Conservation (phyloP, 768 basidiomycete species). For the Podaxis pistillaris region DNA sequence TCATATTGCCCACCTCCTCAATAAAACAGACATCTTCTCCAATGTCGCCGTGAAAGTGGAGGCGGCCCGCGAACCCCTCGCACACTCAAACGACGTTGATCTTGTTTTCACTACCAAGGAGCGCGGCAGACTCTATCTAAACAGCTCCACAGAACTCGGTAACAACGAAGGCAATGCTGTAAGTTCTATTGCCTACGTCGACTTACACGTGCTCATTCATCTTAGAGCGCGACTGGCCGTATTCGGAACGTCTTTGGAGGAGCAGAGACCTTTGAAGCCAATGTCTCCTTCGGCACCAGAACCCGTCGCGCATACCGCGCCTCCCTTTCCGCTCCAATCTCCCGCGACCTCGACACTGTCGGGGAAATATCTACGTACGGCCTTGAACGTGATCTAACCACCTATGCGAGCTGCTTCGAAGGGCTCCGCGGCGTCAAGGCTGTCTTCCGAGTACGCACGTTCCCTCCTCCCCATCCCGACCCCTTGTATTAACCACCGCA, state of each 20-base stretch:
- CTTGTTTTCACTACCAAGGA: slow-evolving; percentile 79
- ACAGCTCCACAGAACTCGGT: slow-evolving; percentile 87
- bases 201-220: neutral
- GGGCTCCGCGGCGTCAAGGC: slow-evolving; percentile 63
- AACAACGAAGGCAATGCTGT: slow-evolving; percentile 94
- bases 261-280: slow-evolving; percentile 84
- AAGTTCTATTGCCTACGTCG: slow-evolving; percentile 30
- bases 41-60: slow-evolving; percentile 65
- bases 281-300: slow-evolving; percentile 81
- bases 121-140: slow-evolving; percentile 71
- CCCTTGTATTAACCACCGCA: slow-evolving; percentile 16
- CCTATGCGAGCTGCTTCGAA: slow-evolving; percentile 72
- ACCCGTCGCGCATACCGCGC: slow-evolving; percentile 83
- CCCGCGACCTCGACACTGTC: slow-evolving; percentile 57
- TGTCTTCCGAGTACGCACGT: slow-evolving; percentile 72
- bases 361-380: slow-evolving; percentile 74
- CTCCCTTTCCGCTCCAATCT: slow-evolving; percentile 60
- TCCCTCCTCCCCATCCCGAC: slow-evolving; percentile 17
- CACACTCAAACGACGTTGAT: slow-evolving; percentile 66
- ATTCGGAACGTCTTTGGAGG: slow-evolving; percentile 90
- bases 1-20: slow-evolving; percentile 60
- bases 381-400: slow-evolving; percentile 76
- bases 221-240: slow-evolving; percentile 69
- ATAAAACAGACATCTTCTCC: slow-evolving; percentile 77
- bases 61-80: slow-evolving; percentile 49